Percentiles rank a stretch among this genome's conserved stretches.
Conservation (phyloP, 163 green algal genomes). For the Coccomyxa subellipsoidea region DNA sequence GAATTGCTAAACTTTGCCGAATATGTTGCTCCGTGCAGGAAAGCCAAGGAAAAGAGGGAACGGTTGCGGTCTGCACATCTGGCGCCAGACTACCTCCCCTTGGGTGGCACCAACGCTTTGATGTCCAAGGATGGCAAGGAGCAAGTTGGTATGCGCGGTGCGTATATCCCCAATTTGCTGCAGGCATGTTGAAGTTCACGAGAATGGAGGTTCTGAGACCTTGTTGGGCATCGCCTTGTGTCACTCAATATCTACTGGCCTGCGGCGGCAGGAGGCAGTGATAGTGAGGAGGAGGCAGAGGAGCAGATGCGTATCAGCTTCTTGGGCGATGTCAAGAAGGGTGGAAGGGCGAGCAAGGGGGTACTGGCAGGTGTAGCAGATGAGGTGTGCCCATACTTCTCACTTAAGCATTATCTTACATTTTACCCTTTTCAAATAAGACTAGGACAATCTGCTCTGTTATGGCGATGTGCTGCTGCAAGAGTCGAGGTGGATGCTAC, state of each 20-base stretch:
- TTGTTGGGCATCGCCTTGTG: no score
- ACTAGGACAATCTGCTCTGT: no score
- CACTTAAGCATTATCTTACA: no score
- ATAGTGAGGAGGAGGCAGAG: conserved; percentile 51
- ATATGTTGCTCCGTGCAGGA: conserved; percentile 31
- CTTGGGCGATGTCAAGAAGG: conserved; percentile 32
- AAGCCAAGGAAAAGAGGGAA: conserved; percentile 71
- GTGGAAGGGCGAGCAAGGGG: conserved; percentile 13
- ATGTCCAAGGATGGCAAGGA: not conserved
- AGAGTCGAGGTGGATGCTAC: no score
- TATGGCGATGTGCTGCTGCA: no score
- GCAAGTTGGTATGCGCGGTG: not conserved
- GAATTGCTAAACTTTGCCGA: no score
- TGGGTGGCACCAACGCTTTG: conserved; percentile 34
- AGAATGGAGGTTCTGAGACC: no score
- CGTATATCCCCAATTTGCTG: no score
- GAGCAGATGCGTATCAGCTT: conserved; percentile 69
- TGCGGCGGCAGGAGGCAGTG: conserved; percentile 3
- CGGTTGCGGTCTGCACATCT: conserved; percentile 63
- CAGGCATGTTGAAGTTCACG: no score
- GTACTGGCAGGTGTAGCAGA: conserved; percentile 18
- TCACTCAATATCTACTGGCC: not conserved
- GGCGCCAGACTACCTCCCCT: conserved; percentile 73
- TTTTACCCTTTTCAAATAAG: no score
- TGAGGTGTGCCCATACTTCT: not conserved